Percentiles rank a stretch among this genome's conserved stretches.
These are phyloP conservation scores for Mycocentrospora acerina DNA, from an alignment of 2,329 filamentous ascomycete species.

Conservation along the genomic window DNA sequence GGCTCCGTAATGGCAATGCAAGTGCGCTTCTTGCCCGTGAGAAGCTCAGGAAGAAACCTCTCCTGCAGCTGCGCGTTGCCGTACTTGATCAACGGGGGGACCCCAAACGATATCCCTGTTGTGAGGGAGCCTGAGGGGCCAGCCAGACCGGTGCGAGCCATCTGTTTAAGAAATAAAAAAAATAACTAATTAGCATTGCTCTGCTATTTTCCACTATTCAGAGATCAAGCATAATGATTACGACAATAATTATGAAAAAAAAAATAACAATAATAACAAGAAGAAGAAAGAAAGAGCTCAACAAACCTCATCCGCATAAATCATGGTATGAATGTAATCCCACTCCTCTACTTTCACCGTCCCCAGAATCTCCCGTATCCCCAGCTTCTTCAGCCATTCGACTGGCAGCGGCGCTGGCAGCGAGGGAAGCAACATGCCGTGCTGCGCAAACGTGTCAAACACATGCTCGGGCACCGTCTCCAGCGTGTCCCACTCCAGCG, in stretches of 20 bases:
- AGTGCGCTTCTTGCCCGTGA: conserved; percentile 65
- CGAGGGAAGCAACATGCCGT: conserved; percentile 70
- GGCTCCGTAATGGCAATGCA: conserved; percentile 83
- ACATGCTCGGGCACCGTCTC: conserved; percentile 65
- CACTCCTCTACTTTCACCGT: conserved; percentile 71
- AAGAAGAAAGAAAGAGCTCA: no score
- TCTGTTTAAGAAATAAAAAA: no score
- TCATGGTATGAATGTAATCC: conserved; percentile 69
- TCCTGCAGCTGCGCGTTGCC: conserved; percentile 64
- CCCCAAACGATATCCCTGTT: conserved; percentile 70
- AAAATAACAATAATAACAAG: not conserved
- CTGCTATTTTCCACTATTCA: no score
- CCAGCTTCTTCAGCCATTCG: conserved; percentile 65
- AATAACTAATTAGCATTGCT: no score
- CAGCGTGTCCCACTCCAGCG: conserved; percentile 69
- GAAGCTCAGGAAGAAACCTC: conserved; percentile 68
- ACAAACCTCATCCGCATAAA: conserved; percentile 66
- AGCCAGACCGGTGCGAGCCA: conserved; percentile 64
- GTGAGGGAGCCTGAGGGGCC: conserved; percentile 68
- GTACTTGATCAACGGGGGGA: conserved; percentile 71
- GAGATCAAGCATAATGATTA: no score
- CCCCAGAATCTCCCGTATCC: conserved; percentile 67
- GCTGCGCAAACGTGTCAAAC: conserved; percentile 63
- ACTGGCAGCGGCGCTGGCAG: conserved; percentile 69
- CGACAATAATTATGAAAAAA: no score